These are phyloP conservation scores for Hypoxylon fuscum DNA, from an alignment of 495 filamentous ascomycete species.

Conservation along the genomic window DNA sequence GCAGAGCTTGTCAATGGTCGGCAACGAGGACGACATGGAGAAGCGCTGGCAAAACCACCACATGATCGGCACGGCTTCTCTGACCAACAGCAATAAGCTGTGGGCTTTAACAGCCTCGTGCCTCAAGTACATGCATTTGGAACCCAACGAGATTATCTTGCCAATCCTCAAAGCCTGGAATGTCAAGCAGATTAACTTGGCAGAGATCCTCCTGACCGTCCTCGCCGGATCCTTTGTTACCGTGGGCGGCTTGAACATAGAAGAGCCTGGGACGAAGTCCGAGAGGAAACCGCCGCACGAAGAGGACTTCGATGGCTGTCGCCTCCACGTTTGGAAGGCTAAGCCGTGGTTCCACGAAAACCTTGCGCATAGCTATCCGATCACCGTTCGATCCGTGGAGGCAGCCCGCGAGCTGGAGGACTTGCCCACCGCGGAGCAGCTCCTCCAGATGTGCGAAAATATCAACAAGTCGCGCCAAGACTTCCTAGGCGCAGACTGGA, in stretches of 20 bases:
- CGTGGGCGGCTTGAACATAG: not conserved
- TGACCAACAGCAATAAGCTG: not conserved
- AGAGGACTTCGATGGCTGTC: not conserved
- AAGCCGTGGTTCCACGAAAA: not conserved
- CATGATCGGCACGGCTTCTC: not conserved
- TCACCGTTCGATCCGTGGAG: too few relatives aligned
- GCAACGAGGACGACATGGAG: not conserved
- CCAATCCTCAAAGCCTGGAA: not conserved
- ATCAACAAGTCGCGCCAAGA: too few relatives aligned
- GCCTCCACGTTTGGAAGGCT: not conserved
- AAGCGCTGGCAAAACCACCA: not conserved
- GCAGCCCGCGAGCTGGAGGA: too few relatives aligned
- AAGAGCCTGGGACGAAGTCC: not conserved
- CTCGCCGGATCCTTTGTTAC: not conserved
- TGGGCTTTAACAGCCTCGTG: not conserved
- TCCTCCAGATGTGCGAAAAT: too few relatives aligned
- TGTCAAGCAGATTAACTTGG: not conserved
- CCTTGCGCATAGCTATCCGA: not conserved
- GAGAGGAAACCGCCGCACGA: not conserved
- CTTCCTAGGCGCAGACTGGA: too few relatives aligned
- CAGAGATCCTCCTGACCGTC: constrained; percentile 3
- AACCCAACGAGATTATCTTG: not conserved
- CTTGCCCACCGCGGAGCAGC: too few relatives aligned
- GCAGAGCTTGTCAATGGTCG: not conserved
- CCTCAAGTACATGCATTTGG: not conserved